phyloP scores from a whole-genome alignment of 768 basidiomycete species.

The Gyrodon lividus region DNA sequence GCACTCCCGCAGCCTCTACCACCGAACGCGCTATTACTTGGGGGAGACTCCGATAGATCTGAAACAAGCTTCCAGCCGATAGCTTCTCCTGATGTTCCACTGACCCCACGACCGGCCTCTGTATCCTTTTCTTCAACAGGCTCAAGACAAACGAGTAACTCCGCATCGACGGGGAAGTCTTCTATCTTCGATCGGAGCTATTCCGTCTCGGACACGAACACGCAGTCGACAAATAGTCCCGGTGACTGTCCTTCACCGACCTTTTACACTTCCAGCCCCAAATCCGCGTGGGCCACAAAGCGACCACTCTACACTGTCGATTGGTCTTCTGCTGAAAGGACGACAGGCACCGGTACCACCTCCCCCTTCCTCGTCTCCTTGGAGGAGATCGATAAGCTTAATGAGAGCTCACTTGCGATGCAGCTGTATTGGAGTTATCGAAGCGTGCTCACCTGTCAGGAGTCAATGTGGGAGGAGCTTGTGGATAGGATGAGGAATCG shows the following conservation, averaged over 20 bases:
- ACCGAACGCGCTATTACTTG: slow-evolving; percentile 21
- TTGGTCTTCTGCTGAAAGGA: slow-evolving; percentile 44
- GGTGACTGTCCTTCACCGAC: slow-evolving; percentile 21
- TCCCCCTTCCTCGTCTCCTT: slow-evolving; percentile 38
- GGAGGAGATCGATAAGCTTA: slow-evolving; percentile 45
- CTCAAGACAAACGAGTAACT: slow-evolving; percentile 33
- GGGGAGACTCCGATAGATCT: slow-evolving; percentile 26
- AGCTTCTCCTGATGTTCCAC: slow-evolving; percentile 12
- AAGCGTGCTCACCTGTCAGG: slow-evolving; percentile 61
- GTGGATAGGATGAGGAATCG: slow-evolving; percentile 59
- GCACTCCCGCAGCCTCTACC: slow-evolving; percentile 37
- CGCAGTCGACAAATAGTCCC: slow-evolving; percentile 19
- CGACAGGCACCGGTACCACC: slow-evolving; percentile 34
- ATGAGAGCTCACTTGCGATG: slow-evolving; percentile 65
- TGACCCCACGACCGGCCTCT: slow-evolving; percentile 40
- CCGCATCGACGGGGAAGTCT: slow-evolving; percentile 34
- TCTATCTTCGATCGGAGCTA: slow-evolving; percentile 30
- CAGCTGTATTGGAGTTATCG: slow-evolving; percentile 67
- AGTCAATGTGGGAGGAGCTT: slow-evolving; percentile 77
- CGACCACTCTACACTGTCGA: slow-evolving; percentile 45
- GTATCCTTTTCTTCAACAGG: slow-evolving; percentile 53
- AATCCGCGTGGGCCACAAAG: slow-evolving; percentile 12
- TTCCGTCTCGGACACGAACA: slow-evolving; percentile 27
- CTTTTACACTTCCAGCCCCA: slow-evolving; percentile 6
- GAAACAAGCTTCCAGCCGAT: slow-evolving; percentile 19